Evolutionary conservation across 305 asterid species (phyloP).

Genomic region (Withania somnifera): DNA sequence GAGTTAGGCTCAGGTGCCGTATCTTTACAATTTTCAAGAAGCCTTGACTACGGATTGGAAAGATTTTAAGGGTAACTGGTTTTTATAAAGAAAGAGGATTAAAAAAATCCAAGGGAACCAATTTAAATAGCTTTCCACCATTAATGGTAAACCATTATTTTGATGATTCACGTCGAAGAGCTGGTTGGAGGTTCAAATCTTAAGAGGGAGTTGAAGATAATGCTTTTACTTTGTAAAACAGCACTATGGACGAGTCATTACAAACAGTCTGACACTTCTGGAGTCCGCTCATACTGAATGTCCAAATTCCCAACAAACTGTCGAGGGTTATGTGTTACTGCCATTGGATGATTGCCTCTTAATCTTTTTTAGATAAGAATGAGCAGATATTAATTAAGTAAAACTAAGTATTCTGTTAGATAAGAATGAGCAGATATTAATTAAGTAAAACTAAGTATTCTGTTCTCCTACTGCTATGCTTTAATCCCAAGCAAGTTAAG

Average conservation of each 20-base stretch:
- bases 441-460: not conserved
- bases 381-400: not conserved
- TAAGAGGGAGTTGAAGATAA: not conserved
- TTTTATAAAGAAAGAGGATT: not conserved
- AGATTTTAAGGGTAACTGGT: not conserved
- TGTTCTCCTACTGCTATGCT: not conserved
- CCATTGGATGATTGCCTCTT: not conserved
- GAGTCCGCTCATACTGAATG: not conserved
- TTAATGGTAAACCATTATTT: too few relatives aligned
- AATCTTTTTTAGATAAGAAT: not conserved
- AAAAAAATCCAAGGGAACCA: too few relatives aligned
- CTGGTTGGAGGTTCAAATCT: not conserved
- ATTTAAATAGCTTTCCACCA: too few relatives aligned
- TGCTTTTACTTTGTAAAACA: not conserved
- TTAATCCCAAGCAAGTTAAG: not conserved
- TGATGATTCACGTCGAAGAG: not conserved
- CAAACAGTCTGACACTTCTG: not conserved
- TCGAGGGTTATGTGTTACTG: not conserved
- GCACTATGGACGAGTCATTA: not conserved
- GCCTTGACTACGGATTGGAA: not conserved
- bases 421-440: not conserved
- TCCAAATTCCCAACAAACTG: not conserved
- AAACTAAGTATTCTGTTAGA: not conserved
- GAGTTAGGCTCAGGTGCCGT: too few relatives aligned
- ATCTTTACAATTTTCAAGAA: not conserved